Evolutionary conservation across 768 basidiomycete species (phyloP), one percentile per base, ranked within the genome.

Genomic region (Amanita jacksonii): DNA sequence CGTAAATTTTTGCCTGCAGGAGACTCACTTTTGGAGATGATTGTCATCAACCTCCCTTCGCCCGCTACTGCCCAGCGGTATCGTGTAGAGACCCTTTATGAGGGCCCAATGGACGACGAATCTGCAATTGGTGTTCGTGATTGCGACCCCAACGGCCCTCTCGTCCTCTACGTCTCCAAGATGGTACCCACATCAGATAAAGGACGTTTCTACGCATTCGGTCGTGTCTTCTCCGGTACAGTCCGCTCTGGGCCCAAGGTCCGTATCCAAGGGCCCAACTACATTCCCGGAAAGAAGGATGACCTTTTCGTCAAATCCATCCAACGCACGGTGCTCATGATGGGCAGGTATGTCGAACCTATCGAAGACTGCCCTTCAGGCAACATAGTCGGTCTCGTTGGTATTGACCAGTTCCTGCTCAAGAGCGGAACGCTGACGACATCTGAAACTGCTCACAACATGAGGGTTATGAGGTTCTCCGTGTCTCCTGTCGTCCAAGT

Each of bases 141-240:
- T 64, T 99, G 96, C 63, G 89, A 98, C 69, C 85, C 96, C 63
- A 84, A 81, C 35, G 96, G 82, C 41, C 96, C 96, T 52, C 85
- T 99, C 50, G 92, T 98, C 60, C 79, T 94, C 51, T 99, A 99
- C 69, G 75, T 99, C 69, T 98, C 96, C 54, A 98, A 98, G 81
- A 98, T 99, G 96, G 96, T 98, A 57, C 96, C 96, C 51, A 97
- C 96, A 32, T 96, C 96, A 54, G 96, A 99, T 68, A 98, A 98
- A 72, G 96, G 96, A 59, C 92, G 96, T 49, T 99, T 98, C 86
- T 98, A 98, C 68, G 96, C 96, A 49, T 99, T 99, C 66, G 96
- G 96, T 67, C 96, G 96, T 77, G 84, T 99, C 72, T 99, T 99
- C 78, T 88, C 96, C 51, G 96, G 96, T 60, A 98, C 92, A 50